A percentile compares a stretch with the other conserved stretches of the same genome.
Conservation (phyloP, 2,329 filamentous ascomycete species). For the Verruconis gallopava region DNA sequence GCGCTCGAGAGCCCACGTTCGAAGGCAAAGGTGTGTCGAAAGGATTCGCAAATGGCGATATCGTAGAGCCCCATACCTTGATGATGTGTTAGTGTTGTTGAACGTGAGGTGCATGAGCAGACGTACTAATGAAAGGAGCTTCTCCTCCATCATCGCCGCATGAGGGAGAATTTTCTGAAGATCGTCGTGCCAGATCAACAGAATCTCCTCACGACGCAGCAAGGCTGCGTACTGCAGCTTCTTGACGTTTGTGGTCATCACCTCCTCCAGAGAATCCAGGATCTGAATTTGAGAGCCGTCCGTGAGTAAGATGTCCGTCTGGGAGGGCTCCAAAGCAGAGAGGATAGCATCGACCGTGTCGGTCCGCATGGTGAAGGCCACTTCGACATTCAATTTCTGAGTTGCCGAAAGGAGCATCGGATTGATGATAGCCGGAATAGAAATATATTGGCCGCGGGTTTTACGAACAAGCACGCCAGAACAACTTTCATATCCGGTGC, state of each 20-base stretch:
- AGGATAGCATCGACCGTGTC: conserved; percentile 35
- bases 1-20: neutral
- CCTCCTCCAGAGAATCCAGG: conserved; percentile 30
- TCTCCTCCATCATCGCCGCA: conserved; percentile 18
- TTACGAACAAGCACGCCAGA: conserved; percentile 6
- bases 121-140: conserved; percentile 9
- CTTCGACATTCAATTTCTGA: conserved; percentile 32
- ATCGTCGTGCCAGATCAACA: conserved; percentile 34
- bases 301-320: conserved; percentile 29
- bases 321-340: conserved; percentile 26
- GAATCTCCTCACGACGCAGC: conserved; percentile 27
- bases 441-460: conserved; percentile 25
- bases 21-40: neutral
- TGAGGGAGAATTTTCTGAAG: conserved; percentile 28
- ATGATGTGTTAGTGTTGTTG: neutral
- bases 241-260: conserved; percentile 28
- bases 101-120: neutral
- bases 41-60: conserved; percentile 5
- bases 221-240: conserved; percentile 28
- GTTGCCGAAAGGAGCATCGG: conserved; percentile 29
- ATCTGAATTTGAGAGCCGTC: conserved; percentile 33
- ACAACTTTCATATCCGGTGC: conserved; percentile 5
- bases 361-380: conserved; percentile 38
- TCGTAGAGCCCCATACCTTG: conserved; percentile 8
- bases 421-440: conserved; percentile 28